Evolutionary conservation across 139 green algal genomes (phyloP), one percentile per base, ranked within the genome.

Genomic region (Penium margaritaceum): DNA sequence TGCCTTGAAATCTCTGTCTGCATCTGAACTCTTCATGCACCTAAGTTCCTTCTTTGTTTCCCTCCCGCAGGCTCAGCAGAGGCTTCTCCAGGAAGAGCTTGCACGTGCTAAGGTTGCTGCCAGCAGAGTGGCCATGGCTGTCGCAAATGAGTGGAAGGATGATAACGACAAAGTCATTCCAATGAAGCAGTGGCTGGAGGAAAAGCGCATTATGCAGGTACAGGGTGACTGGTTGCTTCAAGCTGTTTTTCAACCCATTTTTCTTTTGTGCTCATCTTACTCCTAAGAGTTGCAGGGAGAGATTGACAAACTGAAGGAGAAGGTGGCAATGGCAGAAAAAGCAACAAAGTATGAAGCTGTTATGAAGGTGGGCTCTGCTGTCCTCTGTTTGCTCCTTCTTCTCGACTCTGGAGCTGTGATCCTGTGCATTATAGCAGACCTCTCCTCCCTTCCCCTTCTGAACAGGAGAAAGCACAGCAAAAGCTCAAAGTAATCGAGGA

Each of bases 81-180:
- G 75, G 69, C 75, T 63, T 17, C 27, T 41, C 14, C 21, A 78
- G 34, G 46, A 70, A 29, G 73, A 80, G 47, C 66, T 80, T 38
- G 64, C 35, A 14, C 73, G 73, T 17, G 64, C 64, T 2, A 80
- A 77, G 39, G 36, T 75, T 37, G 39, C 38, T 14, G 73, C 53
- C 14, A 80, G 29, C 64, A 37, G 73, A 21, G 73, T 80, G 29
- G 73, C 73, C 15, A 33, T 77, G 32, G 73, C 62, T n/a, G 63
- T 67, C 24, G 73, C 73, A n/a, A 77, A 76, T 32, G 64, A 75
- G 21, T 80, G 63, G 64, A 80, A 80, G 66, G 73, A 80, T 24
- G 64, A 80, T n/a, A 75, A 44, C 21, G 73, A 80, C 63, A 80
- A 80, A 34, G 73, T 80, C 36, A 75, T 80, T 47, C 73, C 73